Evolutionary conservation across 2,329 filamentous ascomycete genomes (phyloP), one percentile per base, ranked within the genome.

Genomic region (Hypoxylon sp.): DNA sequence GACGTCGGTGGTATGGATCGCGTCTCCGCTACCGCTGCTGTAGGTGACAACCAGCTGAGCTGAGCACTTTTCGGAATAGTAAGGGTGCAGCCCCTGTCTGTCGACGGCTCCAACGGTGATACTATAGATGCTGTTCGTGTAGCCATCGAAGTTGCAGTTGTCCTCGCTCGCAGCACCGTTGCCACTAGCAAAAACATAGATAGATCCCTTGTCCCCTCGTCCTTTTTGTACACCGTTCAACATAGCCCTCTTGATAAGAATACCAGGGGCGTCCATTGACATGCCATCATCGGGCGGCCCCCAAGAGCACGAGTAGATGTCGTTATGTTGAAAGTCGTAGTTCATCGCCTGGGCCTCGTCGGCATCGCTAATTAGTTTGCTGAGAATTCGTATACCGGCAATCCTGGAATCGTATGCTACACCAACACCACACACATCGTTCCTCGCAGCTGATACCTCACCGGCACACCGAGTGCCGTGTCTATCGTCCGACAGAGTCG

Each of bases 251-350:
- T 88, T 86, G 69, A 99, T 97, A 17, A 99, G 80, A 50, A 96
- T 85, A 4, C 92, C 91, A 0, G 95, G 95, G 0, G 88, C 91
- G 67, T 98, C 94, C 95, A 99, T 99, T 20, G 92, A 92, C 59
- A 83, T 82, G 41, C 95, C 95, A 72, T 98, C 93, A 69, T 99
- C 95, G 0, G 92, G 91, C 7, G 95, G 95, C 0, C 95, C 95
- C 95, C 95, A 99, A 0, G 95, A 99, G 78, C 95, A 99, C 0
- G 95, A 99, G 77, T 97, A 99, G 57, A 99, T 98, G 58, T 97
- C 87, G 72, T 97, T 99, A 60, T 94, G 81, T 69, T 97, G 88
- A 69, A 87, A 95, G 61, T 89, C 90, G 78, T 94, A 98, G 75
- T 96, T 97, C 81, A 99, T 88, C 18, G 95, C 91, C 24, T 89